Evolutionary conservation across 768 basidiomycete species (phyloP).

Genomic region (Suillus decipiens): DNA sequence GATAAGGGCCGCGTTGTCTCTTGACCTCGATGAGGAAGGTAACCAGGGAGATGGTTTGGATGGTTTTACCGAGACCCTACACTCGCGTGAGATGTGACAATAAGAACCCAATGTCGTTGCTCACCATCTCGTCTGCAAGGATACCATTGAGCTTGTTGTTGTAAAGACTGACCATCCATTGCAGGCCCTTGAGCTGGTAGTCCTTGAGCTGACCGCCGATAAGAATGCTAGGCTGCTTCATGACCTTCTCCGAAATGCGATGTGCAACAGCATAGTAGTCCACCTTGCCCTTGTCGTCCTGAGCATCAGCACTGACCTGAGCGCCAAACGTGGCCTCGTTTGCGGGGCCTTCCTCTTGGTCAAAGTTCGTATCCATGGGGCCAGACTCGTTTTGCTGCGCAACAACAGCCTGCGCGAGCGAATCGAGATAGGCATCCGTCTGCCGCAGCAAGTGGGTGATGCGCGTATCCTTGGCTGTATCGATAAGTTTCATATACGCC

Average conservation of each 20-base stretch:
- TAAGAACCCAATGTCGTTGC: slow-evolving; percentile 19
- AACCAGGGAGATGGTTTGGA: slow-evolving; percentile 93
- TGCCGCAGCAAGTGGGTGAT: slow-evolving; percentile 95
- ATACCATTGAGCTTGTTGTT: slow-evolving; percentile 97
- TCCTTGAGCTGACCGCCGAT: slow-evolving; percentile 91
- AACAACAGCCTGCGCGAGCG: slow-evolving; percentile 89
- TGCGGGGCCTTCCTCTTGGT: slow-evolving; percentile 70
- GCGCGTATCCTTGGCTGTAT: slow-evolving; percentile 98
- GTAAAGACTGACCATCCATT: slow-evolving; percentile 98
- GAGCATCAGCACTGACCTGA: slow-evolving; percentile 60
- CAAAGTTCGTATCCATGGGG: slow-evolving; percentile 44
- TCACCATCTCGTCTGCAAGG: slow-evolving; percentile 90
- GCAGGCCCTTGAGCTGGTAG: slow-evolving; percentile 91
- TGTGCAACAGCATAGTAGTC: slow-evolving; percentile 98
- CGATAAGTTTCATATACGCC: slow-evolving; percentile 98
- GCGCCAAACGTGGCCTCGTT: slow-evolving; percentile 93
- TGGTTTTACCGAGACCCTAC: slow-evolving; percentile 93
- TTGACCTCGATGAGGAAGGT: slow-evolving; percentile 92
- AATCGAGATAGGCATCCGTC: slow-evolving; percentile 94
- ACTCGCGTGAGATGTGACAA: slow-evolving; percentile 15
- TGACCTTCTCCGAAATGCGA: slow-evolving; percentile 83
- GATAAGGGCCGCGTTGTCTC: slow-evolving; percentile 89
- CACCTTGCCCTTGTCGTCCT: slow-evolving; percentile 69
- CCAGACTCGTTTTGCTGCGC: slow-evolving; percentile 85
- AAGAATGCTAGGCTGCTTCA: slow-evolving; percentile 71